Conservation (phyloP, 192 early-diverging fungal species). For the Coemansia sp. region DNA sequence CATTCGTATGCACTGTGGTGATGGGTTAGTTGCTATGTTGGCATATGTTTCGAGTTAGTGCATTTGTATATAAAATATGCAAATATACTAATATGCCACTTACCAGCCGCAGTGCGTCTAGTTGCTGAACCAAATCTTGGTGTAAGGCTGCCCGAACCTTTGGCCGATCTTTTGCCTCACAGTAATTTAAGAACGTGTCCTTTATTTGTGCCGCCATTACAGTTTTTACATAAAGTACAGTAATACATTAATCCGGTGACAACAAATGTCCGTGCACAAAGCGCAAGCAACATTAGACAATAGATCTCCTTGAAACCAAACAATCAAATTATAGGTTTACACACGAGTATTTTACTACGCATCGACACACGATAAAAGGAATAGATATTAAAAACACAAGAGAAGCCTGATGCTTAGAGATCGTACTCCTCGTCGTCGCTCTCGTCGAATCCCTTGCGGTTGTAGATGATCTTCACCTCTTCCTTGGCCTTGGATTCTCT, state of each 20-base stretch:
- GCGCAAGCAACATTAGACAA: too few species aligned
- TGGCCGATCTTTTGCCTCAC: constrained; percentile 13
- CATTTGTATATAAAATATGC: neutral
- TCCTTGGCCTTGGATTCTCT: constrained; percentile 55
- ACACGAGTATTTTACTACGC: too few species aligned
- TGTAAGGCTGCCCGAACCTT: neutral
- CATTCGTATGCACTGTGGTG: constrained; percentile 51
- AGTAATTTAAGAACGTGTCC: constrained; percentile 33
- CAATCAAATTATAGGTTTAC: constrained; percentile 2
- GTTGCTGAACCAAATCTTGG: constrained; percentile 25
- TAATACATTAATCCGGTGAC: too few species aligned
- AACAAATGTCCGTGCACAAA: too few species aligned
- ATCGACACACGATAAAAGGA: too few species aligned
- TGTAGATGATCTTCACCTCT: constrained; percentile 35
- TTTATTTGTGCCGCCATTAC: constrained; percentile 30
- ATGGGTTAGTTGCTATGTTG: constrained; percentile 24
- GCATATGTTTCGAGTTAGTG: neutral
- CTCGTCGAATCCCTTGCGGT: constrained; percentile 14
- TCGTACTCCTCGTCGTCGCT: constrained; percentile 41
- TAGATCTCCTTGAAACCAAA: neutral
- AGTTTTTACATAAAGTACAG: neutral
- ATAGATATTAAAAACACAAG: neutral
- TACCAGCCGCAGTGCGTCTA: constrained; percentile 25
- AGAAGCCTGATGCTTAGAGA: neutral
- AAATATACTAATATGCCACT: neutral